Evolutionary conservation across 345 rosid genomes (phyloP).

Genomic region (Stellera chamaejasme): DNA sequence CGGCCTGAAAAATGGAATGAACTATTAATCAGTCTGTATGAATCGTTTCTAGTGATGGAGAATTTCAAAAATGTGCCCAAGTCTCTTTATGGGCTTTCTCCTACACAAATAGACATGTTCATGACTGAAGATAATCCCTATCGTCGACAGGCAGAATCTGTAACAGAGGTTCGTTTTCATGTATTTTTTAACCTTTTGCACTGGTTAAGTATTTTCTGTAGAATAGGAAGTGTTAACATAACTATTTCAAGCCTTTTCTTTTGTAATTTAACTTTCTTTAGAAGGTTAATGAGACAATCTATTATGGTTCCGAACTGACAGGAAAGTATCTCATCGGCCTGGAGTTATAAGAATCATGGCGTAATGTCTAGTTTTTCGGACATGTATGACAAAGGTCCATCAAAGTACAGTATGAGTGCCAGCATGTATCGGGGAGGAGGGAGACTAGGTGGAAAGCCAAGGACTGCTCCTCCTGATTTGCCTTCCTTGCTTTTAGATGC

Average conservation of each 20-base stretch:
- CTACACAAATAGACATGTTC: slow-evolving; percentile 88
- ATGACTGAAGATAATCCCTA: slow-evolving; percentile 76
- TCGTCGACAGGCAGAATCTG: slow-evolving; percentile 52
- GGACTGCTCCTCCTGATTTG: slow-evolving; percentile 81
- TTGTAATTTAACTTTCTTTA: too few relatives aligned
- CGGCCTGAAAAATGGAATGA: too few relatives aligned
- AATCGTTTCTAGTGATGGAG: slow-evolving; percentile 48
- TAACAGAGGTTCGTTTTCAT: slow-evolving; percentile 51
- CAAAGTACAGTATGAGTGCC: slow-evolving; percentile 62
- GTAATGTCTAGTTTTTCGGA: slow-evolving; percentile 57
- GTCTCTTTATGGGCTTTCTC: slow-evolving; percentile 70
- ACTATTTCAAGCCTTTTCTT: too few relatives aligned
- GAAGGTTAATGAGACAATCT: neutral
- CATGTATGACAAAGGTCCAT: slow-evolving; percentile 29
- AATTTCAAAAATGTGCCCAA: slow-evolving; percentile 75
- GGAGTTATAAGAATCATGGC: slow-evolving; percentile 49
- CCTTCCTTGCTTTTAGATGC: slow-evolving; percentile 89
- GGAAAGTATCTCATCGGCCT: slow-evolving; percentile 76
- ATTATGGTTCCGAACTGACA: slow-evolving; percentile 15
- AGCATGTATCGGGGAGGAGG: slow-evolving; percentile 73
- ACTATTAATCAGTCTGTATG: neutral
- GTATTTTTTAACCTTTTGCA: slow-evolving; percentile 1
- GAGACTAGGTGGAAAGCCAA: slow-evolving; percentile 45
- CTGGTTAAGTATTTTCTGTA: slow-evolving; percentile 2
- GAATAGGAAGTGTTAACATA: neutral